Evolutionary conservation across 2,329 filamentous ascomycete genomes (phyloP).

Genomic region (Botrytis porri): DNA sequence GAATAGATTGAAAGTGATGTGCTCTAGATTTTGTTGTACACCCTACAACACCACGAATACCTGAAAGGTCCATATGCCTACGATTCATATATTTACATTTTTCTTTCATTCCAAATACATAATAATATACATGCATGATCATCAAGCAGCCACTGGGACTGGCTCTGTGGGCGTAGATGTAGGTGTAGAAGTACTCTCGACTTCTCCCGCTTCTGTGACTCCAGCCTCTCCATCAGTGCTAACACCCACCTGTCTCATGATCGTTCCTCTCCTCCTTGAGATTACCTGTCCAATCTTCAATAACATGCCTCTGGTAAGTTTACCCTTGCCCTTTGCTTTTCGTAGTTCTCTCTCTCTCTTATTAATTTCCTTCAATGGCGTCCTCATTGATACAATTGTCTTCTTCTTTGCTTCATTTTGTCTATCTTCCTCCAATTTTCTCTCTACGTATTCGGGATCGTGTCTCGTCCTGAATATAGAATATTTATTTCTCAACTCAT

Average conservation of each 20-base stretch:
- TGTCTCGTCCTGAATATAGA: constrained; percentile 79
- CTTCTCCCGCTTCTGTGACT: background rate
- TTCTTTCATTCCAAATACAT: constrained; percentile 27
- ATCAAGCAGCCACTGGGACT: constrained; percentile 19
- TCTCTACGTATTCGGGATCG: constrained; percentile 67
- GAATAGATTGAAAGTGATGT: constrained; percentile 20
- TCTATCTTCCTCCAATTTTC: constrained; percentile 59
- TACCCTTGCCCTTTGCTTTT: constrained; percentile 36
- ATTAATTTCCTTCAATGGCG: constrained; percentile 37
- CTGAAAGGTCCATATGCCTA: background rate
- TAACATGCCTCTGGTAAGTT: constrained; percentile 35
- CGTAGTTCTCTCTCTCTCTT: constrained; percentile 32
- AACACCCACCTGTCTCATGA: constrained; percentile 27
- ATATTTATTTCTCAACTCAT: constrained; percentile 83
- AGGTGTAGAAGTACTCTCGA: background rate
- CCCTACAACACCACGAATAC: constrained; percentile 32
- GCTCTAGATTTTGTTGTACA: constrained; percentile 16
- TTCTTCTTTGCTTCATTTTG: constrained; percentile 40
- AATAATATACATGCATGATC: constrained; percentile 32
- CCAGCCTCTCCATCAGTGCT: background rate
- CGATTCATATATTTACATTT: constrained; percentile 17
- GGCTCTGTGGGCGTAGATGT: constrained; percentile 14
- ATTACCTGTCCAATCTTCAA: constrained; percentile 38
- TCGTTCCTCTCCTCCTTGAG: constrained; percentile 31
- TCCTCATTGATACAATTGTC: constrained; percentile 33